These are phyloP conservation scores for Plasmodium yoelii DNA, from an alignment of 169 alveolate genomes.

Conservation along the genomic window DNA sequence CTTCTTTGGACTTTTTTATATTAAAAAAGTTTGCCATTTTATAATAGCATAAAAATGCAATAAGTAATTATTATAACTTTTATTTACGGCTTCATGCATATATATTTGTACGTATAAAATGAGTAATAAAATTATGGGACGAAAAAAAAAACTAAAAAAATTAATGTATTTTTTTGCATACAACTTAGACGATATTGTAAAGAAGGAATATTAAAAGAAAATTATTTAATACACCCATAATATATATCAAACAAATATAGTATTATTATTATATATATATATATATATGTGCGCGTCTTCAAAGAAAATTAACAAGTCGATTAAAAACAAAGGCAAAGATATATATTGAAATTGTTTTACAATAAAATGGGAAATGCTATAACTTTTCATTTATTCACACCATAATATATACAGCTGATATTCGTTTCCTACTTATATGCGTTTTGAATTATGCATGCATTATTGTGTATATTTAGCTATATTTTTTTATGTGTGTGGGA, in stretches of 20 bases:
- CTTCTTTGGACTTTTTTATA: conserved; percentile 63
- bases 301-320: no score
- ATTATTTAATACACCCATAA: neutral
- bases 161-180: no score
- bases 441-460: neutral
- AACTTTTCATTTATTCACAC: neutral
- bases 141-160: neutral
- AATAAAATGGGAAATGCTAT: neutral
- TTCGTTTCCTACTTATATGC: neutral
- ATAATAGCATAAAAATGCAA: neutral
- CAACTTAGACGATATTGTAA: neutral
- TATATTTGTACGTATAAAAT: neutral
- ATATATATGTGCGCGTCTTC: no score
- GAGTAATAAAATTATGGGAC: neutral
- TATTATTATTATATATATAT: neutral
- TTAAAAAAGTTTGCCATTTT: conserved; percentile 65
- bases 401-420: neutral
- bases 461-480: neutral
- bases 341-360: neutral
- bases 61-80: neutral
- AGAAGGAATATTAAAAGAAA: neutral
- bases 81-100: neutral
- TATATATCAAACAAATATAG: neutral
- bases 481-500: neutral
- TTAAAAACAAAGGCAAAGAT: no score